Evolutionary conservation across 2,329 filamentous ascomycete species (phyloP).

Genomic region (Monosporascus sp.): DNA sequence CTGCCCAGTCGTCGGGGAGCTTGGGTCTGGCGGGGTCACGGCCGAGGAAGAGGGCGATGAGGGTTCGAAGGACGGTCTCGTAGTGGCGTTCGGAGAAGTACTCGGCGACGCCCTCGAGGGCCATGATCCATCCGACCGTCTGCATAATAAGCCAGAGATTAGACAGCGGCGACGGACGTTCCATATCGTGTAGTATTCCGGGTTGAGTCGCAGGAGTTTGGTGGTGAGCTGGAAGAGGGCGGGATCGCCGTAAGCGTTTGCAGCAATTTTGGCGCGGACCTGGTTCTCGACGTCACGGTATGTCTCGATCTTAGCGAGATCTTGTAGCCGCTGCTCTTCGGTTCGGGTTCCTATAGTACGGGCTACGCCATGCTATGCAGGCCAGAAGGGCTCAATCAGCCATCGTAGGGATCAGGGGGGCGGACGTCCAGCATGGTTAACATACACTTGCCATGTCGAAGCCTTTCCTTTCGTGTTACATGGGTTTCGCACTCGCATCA

Average conservation of each 20-base stretch:
- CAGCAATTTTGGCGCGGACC: constrained; percentile 58
- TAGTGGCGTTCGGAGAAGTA: constrained; percentile 50
- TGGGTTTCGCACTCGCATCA: background rate
- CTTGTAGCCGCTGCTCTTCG: constrained; percentile 65
- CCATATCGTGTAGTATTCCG: constrained; percentile 89
- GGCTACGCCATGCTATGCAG: constrained; percentile 71
- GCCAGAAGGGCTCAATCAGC: no score
- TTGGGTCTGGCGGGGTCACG: constrained; percentile 43
- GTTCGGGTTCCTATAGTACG: constrained; percentile 60
- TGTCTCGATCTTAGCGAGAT: constrained; percentile 68
- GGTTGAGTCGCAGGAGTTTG: constrained; percentile 70
- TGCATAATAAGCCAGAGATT: constrained; percentile 54
- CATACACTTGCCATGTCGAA: constrained; percentile 26
- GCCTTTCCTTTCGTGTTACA: background rate
- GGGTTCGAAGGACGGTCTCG: constrained; percentile 58
- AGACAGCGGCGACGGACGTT: constrained; percentile 75
- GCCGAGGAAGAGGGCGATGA: constrained; percentile 49
- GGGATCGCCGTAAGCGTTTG: constrained; percentile 37
- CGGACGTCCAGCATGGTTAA: background rate
- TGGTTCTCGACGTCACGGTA: constrained; percentile 68
- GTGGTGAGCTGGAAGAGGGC: constrained; percentile 63
- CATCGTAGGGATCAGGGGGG: no score
- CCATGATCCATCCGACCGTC: constrained; percentile 37
- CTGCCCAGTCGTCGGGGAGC: constrained; percentile 48
- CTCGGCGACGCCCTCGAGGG: constrained; percentile 50